Base-by-base conservation (phyloP, 2,329 filamentous ascomycete species). In the Zelopaecilomyces penicillatus region DNA sequence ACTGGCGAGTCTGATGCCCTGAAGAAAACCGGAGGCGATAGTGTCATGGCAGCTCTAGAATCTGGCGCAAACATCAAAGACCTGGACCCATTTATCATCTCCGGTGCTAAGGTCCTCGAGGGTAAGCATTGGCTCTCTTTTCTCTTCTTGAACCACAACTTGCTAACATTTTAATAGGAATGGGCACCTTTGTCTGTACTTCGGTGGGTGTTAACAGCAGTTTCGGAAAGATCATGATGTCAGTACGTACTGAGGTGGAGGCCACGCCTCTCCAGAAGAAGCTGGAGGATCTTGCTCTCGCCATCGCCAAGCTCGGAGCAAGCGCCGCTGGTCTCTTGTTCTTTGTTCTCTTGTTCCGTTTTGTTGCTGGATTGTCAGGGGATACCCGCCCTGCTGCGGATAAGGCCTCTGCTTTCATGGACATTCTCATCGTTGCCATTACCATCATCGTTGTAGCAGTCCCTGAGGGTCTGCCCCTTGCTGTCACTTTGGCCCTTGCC, bases 311-410 rank as follows among this genome's bases (percentile, higher is more conserved):
- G 49, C 49, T 61, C 27, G 75, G 75, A 28, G 79, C 83, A 54
- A 78, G 78, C 45, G 81, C 86, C 30, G 85, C 85, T 39, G 63
- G 85, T 11, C 64, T 90, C 6, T 71, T 91, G 19, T 91, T 93
- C 59, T 66, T 88, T 42, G 83, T 88, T 28, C 70, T 90, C 9
- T 78, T 90, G 56, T 86, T 91, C 68, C 83, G 86, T 56, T 90
- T 89, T 59, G 68, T 87, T 27, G 82, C 75, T 31, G 64, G 73
- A 12, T 71, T 91, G 8, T 74, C 75, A 6, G 56, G 66, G 31
- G 79, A 76, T 55, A 37, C 52, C 27, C 59, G 53, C 1, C 64
- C 66, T 0, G 66, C 78, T 2, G 69, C 77, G 0, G 64, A 75
- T 41, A 88, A 87, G 64, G 65, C 60, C 0, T 66, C 65, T 32